Percentiles rank a stretch among this genome's conserved stretches.
Evolutionary conservation across 2,329 filamentous ascomycete species (phyloP).

Genomic region (Alternaria ventricosa): DNA sequence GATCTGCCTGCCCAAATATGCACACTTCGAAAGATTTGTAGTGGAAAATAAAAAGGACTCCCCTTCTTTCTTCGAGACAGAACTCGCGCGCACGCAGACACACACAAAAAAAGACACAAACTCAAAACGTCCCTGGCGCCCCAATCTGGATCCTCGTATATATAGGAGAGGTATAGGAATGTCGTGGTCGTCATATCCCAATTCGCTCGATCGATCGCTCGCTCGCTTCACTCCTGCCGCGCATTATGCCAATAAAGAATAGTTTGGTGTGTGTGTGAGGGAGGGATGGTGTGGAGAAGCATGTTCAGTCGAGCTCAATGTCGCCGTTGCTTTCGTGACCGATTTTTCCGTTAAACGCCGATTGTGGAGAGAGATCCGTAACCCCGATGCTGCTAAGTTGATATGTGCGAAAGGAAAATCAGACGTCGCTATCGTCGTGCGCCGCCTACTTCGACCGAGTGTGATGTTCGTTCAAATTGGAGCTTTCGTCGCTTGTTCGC

Average conservation of each 20-base stretch:
- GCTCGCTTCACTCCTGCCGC: conserved; percentile 7
- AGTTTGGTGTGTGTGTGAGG: not conserved
- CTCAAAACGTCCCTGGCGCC: conserved; percentile 10
- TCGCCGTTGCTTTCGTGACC: conserved; percentile 11
- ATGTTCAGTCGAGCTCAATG: not conserved
- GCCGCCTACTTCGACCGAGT: conserved; percentile 45
- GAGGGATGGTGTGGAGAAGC: not conserved
- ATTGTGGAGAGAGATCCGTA: conserved; percentile 7
- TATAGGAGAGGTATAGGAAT: conserved; percentile 14
- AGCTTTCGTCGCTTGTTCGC: conserved; percentile 44
- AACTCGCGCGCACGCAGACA: not conserved
- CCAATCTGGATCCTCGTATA: conserved; percentile 13
- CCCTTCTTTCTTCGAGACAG: not conserved
- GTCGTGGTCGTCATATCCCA: conserved; percentile 15
- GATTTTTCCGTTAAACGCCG: conserved; percentile 14
- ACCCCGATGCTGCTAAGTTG: conserved; percentile 17
- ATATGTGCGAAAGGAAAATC: conserved; percentile 14
- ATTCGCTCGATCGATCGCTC: conserved; percentile 1
- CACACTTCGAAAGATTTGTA: conserved; percentile 18
- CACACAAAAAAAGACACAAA: conserved; percentile 12
- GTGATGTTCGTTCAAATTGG: conserved; percentile 44
- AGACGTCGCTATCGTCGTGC: conserved; percentile 38
- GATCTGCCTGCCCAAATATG: conserved; percentile 25
- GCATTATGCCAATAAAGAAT: conserved; percentile 18
- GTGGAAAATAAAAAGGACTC: conserved; percentile 2